These are phyloP conservation scores for Phylloporus arenicola DNA, from an alignment of 768 basidiomycete genomes.

Conservation along the genomic window DNA sequence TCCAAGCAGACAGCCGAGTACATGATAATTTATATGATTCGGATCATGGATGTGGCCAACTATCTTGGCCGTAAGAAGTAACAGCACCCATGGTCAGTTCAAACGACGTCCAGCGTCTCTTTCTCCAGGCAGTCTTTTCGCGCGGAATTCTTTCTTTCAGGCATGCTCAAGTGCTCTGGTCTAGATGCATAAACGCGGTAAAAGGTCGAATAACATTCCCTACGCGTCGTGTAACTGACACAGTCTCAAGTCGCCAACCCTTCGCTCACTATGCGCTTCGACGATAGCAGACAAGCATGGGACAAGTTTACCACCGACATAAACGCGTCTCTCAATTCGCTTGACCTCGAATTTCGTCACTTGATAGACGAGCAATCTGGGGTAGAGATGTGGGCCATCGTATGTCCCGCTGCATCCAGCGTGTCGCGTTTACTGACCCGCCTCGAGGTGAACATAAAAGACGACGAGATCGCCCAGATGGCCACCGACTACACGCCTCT, in stretches of 20 bases:
- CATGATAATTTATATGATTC: neutral
- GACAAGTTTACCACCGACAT: conserved; percentile 52
- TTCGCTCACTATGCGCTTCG: conserved; percentile 41
- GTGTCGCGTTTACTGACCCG: neutral
- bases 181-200: conserved; percentile 61
- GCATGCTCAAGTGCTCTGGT: conserved; percentile 62
- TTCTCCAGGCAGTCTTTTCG: conserved; percentile 74
- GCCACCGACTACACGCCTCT: conserved; percentile 75
- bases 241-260: conserved; percentile 45
- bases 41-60: neutral
- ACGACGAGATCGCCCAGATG: conserved; percentile 77
- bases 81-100: conserved; percentile 36
- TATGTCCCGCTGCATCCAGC: conserved; percentile 32
- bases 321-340: conserved; percentile 57
- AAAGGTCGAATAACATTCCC: conserved; percentile 42
- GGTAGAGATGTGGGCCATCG: conserved; percentile 61
- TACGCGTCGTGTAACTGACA: conserved; percentile 1
- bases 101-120: conserved; percentile 70
- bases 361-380: conserved; percentile 62
- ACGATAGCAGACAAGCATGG: conserved; percentile 47
- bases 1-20: neutral
- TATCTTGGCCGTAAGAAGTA: neutral
- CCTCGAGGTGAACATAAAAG: conserved; percentile 68
- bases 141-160: conserved; percentile 60
- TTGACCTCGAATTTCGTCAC: conserved; percentile 70